Percentiles rank a stretch among this genome's conserved stretches.
Evolutionary conservation across 2,329 filamentous ascomycete species (phyloP).

Genomic region (Penicillium sp.): DNA sequence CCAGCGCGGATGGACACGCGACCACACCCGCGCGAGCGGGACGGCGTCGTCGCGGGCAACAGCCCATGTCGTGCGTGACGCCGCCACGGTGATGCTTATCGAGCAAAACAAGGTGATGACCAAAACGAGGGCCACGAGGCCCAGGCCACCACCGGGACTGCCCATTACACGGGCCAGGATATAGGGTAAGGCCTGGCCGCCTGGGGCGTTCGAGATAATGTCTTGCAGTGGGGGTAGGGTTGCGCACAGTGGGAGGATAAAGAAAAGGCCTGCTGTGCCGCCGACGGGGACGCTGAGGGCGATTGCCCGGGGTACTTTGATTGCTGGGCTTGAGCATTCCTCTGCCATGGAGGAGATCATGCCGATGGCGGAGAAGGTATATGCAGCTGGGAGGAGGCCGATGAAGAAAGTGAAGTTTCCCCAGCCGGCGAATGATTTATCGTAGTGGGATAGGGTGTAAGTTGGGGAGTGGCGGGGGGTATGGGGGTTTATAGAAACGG

Average conservation of each 20-base stretch:
- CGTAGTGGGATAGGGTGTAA: conserved; percentile 58
- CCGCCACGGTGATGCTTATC: conserved; percentile 54
- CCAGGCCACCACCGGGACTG: conserved; percentile 48
- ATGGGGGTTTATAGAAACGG: conserved; percentile 55
- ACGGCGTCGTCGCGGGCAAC: conserved; percentile 48
- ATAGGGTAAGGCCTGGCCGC: conserved; percentile 52
- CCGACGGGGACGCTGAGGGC: conserved; percentile 54
- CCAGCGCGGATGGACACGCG: conserved; percentile 35
- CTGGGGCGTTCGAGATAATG: conserved; percentile 44
- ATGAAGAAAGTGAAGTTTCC: conserved; percentile 62
- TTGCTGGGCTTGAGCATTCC: conserved; percentile 54
- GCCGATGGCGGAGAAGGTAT: conserved; percentile 59
- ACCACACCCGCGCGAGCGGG: conserved; percentile 42
- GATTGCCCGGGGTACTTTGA: conserved; percentile 54
- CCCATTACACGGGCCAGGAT: conserved; percentile 54
- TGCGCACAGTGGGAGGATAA: conserved; percentile 54
- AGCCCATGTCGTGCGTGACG: conserved; percentile 49
- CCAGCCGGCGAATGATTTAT: conserved; percentile 58
- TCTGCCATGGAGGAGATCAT: conserved; percentile 65
- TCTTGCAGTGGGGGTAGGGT: conserved; percentile 35
- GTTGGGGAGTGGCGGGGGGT: conserved; percentile 53
- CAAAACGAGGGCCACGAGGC: conserved; percentile 52
- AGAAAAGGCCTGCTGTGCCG: conserved; percentile 55
- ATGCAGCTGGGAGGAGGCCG: conserved; percentile 59
- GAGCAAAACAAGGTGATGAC: conserved; percentile 54